Base-by-base conservation (phyloP, 2,329 filamentous ascomycete species). In the Endoconidiophora laricicola region DNA sequence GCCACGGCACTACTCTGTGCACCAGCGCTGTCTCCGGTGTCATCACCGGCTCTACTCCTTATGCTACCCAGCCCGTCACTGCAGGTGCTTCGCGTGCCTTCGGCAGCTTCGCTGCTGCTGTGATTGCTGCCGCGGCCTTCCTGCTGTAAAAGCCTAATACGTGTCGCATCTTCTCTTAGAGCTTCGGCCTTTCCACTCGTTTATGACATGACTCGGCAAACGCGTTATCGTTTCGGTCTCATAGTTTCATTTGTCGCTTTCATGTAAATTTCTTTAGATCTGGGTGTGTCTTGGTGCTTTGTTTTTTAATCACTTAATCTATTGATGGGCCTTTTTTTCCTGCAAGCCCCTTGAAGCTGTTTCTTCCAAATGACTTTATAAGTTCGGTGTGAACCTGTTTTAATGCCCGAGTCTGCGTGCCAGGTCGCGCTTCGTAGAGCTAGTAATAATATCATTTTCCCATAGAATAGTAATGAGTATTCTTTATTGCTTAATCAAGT, bases 41-140 rank as follows among this genome's bases (percentile, higher is more conserved):
- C 38, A 36, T 44, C 10, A 41, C 38, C 6, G 24, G 23, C 4
- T 9, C 38, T 6, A 40, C 39, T 4, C 20, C 49, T 12, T 16
- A 16, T 7, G 16, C 29, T 40, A 24, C 38, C 10, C 23, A 22
- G 14, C 29, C 42, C 2, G 37, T 41, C 12, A 49, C 37, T 40
- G 50, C 50, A 2, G 29, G 38, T 41, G 46, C 38, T 41, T 39
- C 23, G 14, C 37, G 42, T 18, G 10, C 46, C 14, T 49, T 46
- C 18, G 23, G 33, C 24, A 33, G 26, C 29, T 12, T 49, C 29
- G 16, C 42, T n/a, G 42, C 46, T 49, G 24, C 42, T 14, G 14
- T 49, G 12, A 22, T 38, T 20, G 44, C 44, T 4, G 18, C 40
- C 14, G 42, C 22, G 23, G 48, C 22, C 4, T 46, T 50, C n/a